Evolutionary conservation across 2,329 filamentous ascomycete genomes (phyloP).

Genomic region (Fusarium haematococcum): DNA sequence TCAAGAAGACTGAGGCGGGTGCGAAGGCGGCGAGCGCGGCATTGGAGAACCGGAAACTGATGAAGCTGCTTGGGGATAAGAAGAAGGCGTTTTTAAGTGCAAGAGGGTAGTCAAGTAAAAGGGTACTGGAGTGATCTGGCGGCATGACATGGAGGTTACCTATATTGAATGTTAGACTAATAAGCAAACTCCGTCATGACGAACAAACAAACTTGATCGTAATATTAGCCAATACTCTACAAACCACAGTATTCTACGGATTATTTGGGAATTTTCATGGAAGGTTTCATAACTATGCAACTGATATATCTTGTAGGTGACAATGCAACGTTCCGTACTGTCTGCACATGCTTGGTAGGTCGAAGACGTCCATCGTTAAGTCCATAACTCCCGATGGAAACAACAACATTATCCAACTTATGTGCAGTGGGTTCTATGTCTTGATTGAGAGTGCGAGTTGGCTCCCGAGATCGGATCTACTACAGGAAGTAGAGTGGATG

Average conservation of each 20-base stretch:
- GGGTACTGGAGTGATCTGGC: too few species aligned
- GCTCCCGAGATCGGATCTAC: not conserved
- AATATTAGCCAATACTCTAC: not conserved
- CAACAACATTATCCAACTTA: not conserved
- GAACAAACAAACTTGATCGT: not conserved
- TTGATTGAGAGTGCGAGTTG: not conserved
- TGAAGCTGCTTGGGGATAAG: slow-evolving; percentile 61
- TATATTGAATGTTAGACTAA: not conserved
- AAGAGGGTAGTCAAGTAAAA: not conserved
- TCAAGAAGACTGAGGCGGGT: slow-evolving; percentile 77
- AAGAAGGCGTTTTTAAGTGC: slow-evolving; percentile 58
- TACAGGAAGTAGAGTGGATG: not conserved
- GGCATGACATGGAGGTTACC: not conserved
- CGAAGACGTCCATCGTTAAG: not conserved
- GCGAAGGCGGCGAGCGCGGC: slow-evolving; percentile 73
- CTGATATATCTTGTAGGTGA: not conserved
- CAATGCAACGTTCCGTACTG: not conserved
- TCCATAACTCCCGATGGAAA: not conserved
- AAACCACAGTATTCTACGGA: not conserved
- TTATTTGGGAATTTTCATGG: not conserved
- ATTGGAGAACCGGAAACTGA: slow-evolving; percentile 74
- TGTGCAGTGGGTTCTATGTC: not conserved
- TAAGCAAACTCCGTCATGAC: not conserved
- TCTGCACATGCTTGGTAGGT: not conserved
- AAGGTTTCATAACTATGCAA: not conserved